Percentiles rank a stretch among this genome's conserved stretches.
Evolutionary conservation across 208 protist species (phyloP).

Genomic region (Leishmania martiniquensis): DNA sequence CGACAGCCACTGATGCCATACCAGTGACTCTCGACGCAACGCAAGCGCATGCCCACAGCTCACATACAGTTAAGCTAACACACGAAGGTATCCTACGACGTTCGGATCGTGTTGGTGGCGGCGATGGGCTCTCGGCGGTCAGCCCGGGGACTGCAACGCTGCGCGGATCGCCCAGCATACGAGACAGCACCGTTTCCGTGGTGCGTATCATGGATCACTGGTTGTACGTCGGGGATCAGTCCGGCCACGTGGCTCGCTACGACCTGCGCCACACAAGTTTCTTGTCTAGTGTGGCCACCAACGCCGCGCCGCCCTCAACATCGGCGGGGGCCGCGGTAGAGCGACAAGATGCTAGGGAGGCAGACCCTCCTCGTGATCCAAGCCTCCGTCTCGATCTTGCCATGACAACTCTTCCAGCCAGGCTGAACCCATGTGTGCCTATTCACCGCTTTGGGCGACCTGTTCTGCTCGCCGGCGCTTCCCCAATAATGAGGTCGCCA

Average conservation of each 20-base stretch:
- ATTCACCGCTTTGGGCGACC: constrained; percentile 16
- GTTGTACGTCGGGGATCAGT: constrained; percentile 32
- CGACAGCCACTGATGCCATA: constrained; percentile 10
- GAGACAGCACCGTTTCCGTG: constrained; percentile 16
- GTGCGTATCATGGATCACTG: constrained; percentile 23
- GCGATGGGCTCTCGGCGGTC: not conserved
- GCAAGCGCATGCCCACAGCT: not conserved
- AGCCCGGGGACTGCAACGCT: not conserved
- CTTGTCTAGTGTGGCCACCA: not conserved
- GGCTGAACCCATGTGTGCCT: constrained; percentile 18
- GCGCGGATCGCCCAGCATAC: not conserved
- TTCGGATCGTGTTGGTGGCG: constrained; percentile 13
- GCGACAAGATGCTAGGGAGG: not conserved
- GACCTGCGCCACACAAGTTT: constrained; percentile 18
- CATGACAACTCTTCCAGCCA: not conserved
- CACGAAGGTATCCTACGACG: constrained; percentile 10
- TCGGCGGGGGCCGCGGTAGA: not conserved
- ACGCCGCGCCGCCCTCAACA: not conserved
- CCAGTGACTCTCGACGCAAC: constrained; percentile 5
- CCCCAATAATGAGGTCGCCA: not conserved
- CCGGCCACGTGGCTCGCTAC: constrained; percentile 26
- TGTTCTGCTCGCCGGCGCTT: not conserved
- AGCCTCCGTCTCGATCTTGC: not conserved
- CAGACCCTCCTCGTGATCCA: not conserved
- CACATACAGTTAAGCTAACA: constrained; percentile 13